Conservation (phyloP, 1,139 yeast species). For the Yamadazyma conglobata region DNA sequence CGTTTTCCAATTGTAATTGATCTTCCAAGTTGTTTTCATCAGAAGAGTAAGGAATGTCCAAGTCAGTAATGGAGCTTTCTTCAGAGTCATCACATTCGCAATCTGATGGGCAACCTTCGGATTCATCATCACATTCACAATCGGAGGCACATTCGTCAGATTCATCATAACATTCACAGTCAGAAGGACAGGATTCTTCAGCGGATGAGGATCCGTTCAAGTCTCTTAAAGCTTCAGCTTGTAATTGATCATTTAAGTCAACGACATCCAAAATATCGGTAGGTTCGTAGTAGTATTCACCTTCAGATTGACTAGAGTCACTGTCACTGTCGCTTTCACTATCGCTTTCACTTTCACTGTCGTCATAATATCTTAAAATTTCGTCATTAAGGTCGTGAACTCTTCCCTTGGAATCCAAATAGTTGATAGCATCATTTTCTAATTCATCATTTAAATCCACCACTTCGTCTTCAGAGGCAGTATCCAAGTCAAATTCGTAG, state of each 20-base stretch:
- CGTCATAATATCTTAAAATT: slow-evolving; percentile 37
- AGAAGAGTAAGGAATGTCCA: slow-evolving; percentile 29
- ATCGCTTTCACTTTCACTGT: slow-evolving; percentile 8
- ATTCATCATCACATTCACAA: slow-evolving; percentile 13
- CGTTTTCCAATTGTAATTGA: slow-evolving; percentile 35
- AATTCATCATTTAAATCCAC: slow-evolving; percentile 39
- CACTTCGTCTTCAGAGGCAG: slow-evolving; percentile 15
- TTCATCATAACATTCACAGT: slow-evolving; percentile 13
- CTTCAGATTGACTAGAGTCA: slow-evolving; percentile 4
- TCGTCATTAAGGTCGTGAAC: slow-evolving; percentile 41
- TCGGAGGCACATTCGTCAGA: slow-evolving; percentile 10
- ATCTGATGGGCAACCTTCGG: slow-evolving; percentile 10
- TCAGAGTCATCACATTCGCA: slow-evolving; percentile 18
- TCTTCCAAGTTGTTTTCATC: slow-evolving; percentile 33
- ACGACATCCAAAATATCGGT: slow-evolving; percentile 32
- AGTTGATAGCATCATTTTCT: slow-evolving; percentile 32
- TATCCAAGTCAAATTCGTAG: slow-evolving; percentile 17
- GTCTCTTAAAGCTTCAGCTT: slow-evolving; percentile 27
- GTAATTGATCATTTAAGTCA: slow-evolving; percentile 35
- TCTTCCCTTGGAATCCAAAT: slow-evolving; percentile 33
- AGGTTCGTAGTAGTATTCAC: slow-evolving; percentile 20
- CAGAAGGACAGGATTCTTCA: slow-evolving; percentile 12
- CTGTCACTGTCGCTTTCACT: slow-evolving; percentile 19
- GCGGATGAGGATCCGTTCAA: slow-evolving; percentile 4
- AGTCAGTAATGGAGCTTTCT: slow-evolving; percentile 21